These are phyloP conservation scores for Talaromyces piceae DNA, from an alignment of 2,329 filamentous ascomycete genomes.

Conservation along the genomic window DNA sequence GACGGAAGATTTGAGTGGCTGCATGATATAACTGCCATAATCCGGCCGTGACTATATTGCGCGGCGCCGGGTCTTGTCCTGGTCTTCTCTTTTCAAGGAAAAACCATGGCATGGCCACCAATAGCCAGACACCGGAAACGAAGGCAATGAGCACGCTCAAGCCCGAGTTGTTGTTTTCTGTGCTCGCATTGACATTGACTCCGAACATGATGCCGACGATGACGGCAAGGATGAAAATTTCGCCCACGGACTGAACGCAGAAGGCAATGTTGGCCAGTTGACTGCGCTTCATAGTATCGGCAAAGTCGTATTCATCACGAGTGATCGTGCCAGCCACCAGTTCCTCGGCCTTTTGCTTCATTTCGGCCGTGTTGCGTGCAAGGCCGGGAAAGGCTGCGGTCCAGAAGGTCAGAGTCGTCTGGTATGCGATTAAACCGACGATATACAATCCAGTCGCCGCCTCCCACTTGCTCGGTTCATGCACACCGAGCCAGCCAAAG, in stretches of 20 bases:
- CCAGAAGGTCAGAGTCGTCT: constrained; percentile 62
- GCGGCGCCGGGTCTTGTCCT: constrained; percentile 46
- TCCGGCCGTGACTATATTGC: constrained; percentile 48
- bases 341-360: constrained; percentile 45
- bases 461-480: constrained; percentile 53
- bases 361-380: constrained; percentile 46
- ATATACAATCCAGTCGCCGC: constrained; percentile 57
- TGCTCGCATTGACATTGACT: constrained; percentile 51
- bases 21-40: constrained; percentile 57
- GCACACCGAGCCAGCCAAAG: constrained; percentile 61
- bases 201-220: constrained; percentile 59
- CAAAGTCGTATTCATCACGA: constrained; percentile 53
- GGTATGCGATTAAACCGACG: constrained; percentile 58
- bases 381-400: constrained; percentile 56
- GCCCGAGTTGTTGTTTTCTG: constrained; percentile 59
- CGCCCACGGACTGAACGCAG: constrained; percentile 55
- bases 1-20: constrained; percentile 52
- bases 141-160: constrained; percentile 59
- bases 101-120: constrained; percentile 61
- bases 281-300: constrained; percentile 57
- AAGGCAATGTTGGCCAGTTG: constrained; percentile 58
- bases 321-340: constrained; percentile 47
- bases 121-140: constrained; percentile 56
- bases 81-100: constrained; percentile 56
- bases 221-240: constrained; percentile 56